phyloP scores from a whole-genome alignment of 768 basidiomycete genomes.

The Russula lepida region DNA sequence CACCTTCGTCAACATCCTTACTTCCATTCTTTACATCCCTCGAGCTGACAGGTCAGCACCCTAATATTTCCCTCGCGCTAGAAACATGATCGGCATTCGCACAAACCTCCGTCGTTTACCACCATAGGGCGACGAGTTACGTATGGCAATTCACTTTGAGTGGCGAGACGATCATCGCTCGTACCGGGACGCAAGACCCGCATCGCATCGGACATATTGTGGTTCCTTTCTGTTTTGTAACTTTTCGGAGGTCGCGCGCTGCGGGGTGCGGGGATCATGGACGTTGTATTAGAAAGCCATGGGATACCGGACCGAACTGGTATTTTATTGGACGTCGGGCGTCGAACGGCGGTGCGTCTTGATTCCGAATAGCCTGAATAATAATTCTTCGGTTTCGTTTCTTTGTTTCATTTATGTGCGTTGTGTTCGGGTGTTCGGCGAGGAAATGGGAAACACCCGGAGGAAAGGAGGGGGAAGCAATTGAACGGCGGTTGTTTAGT shows the following conservation, averaged over 20 bases:
- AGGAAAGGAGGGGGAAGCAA: background rate
- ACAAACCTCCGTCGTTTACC: background rate
- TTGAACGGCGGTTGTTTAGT: background rate
- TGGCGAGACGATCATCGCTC: background rate
- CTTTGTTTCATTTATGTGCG: background rate
- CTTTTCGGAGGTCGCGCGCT: conserved; percentile 1
- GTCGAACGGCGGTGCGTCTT: too few relatives aligned
- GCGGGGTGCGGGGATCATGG: background rate
- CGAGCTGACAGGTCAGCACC: background rate
- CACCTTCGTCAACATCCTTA: background rate
- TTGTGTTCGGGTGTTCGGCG: background rate
- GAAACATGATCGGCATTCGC: conserved; percentile 1
- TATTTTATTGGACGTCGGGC: too few relatives aligned
- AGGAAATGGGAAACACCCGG: background rate
- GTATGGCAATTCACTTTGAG: background rate
- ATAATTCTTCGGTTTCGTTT: too few relatives aligned
- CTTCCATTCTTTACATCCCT: background rate
- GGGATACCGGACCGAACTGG: background rate
- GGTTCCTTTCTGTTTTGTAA: background rate
- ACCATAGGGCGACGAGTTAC: background rate
- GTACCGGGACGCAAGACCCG: background rate
- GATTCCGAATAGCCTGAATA: too few relatives aligned
- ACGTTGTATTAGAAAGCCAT: background rate
- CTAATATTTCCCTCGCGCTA: background rate
- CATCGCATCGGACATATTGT: background rate